These are phyloP conservation scores for Claviceps pusilla DNA, from an alignment of 2,329 filamentous ascomycete species.

Conservation along the genomic window DNA sequence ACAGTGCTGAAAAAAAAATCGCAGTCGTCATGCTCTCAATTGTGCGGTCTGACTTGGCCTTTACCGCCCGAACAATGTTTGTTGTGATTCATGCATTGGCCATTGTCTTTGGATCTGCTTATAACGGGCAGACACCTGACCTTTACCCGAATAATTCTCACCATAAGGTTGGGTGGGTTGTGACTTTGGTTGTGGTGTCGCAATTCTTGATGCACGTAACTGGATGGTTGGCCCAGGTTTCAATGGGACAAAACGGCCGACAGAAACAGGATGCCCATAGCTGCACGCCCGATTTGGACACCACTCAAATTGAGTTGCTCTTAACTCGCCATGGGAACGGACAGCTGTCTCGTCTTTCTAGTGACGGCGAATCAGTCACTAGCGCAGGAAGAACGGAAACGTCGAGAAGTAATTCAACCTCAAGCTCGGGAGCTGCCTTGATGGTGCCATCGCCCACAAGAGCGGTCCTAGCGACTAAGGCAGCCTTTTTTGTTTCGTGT, in stretches of 20 bases:
- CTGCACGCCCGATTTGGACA: slow-evolving; percentile 46
- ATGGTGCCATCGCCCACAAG: slow-evolving; percentile 23
- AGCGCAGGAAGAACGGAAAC: slow-evolving; percentile 50
- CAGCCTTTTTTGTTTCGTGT: slow-evolving; percentile 40
- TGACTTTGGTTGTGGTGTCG: slow-evolving; percentile 54
- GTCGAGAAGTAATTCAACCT: slow-evolving; percentile 48
- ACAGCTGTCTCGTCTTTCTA: slow-evolving; percentile 42
- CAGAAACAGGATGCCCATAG: slow-evolving; percentile 31
- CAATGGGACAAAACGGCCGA: neutral
- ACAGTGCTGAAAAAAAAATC: slow-evolving; percentile 1
- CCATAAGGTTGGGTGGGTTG: slow-evolving; percentile 73
- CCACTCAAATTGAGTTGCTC: neutral
- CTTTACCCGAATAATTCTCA: slow-evolving; percentile 81
- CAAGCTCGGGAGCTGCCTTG: slow-evolving; percentile 29
- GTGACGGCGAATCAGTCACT: slow-evolving; percentile 62
- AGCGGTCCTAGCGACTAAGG: slow-evolving; percentile 35
- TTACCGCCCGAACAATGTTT: slow-evolving; percentile 55
- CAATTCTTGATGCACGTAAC: slow-evolving; percentile 58
- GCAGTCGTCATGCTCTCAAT: slow-evolving; percentile 76
- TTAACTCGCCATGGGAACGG: slow-evolving; percentile 25
- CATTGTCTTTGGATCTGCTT: slow-evolving; percentile 50
- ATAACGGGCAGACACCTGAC: slow-evolving; percentile 70
- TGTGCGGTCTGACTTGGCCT: slow-evolving; percentile 58
- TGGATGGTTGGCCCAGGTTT: slow-evolving; percentile 35
- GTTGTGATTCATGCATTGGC: slow-evolving; percentile 48